A percentile compares a stretch with the other conserved stretches of the same genome.
These are phyloP conservation scores for Chrysosporium queenslandicum DNA, from an alignment of 2,329 filamentous ascomycete species.

Conservation along the genomic window DNA sequence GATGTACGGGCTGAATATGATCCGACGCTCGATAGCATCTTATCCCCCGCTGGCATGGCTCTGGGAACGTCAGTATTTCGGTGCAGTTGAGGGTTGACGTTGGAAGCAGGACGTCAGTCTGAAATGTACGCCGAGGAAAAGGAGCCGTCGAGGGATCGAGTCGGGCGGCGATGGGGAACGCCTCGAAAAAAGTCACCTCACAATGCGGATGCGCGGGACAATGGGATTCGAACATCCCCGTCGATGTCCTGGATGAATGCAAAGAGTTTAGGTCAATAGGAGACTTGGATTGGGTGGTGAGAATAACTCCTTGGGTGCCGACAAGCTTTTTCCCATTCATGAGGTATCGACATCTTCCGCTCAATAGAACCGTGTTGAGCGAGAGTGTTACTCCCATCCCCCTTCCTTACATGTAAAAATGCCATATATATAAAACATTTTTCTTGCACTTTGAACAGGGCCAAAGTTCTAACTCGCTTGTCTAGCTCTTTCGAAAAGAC, in stretches of 20 bases:
- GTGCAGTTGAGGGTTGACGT: constrained; percentile 11
- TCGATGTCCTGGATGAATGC: constrained; percentile 2
- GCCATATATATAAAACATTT: not conserved
- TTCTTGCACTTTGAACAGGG: not conserved
- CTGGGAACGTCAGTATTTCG: not conserved
- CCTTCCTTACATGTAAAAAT: not conserved
- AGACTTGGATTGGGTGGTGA: not conserved
- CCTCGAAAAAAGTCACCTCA: not conserved
- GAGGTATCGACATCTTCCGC: not conserved
- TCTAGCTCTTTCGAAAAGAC: not conserved
- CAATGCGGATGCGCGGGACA: not conserved
- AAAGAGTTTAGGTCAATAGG: not conserved
- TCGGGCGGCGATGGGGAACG: not conserved
- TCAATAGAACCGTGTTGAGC: not conserved
- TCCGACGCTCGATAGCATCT: not conserved
- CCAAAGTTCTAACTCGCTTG: not conserved
- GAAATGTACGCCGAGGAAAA: constrained; percentile 14
- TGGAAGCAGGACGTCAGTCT: constrained; percentile 12
- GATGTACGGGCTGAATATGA: not conserved
- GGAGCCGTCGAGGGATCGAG: not conserved
- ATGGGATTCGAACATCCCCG: not conserved
- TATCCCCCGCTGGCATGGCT: not conserved
- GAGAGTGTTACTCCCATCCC: not conserved
- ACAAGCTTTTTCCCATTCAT: constrained; percentile 8
- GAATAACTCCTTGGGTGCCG: not conserved